Evolutionary conservation across 148 eudicot genomes (phyloP).

Genomic region (Rhododendron henanense): DNA sequence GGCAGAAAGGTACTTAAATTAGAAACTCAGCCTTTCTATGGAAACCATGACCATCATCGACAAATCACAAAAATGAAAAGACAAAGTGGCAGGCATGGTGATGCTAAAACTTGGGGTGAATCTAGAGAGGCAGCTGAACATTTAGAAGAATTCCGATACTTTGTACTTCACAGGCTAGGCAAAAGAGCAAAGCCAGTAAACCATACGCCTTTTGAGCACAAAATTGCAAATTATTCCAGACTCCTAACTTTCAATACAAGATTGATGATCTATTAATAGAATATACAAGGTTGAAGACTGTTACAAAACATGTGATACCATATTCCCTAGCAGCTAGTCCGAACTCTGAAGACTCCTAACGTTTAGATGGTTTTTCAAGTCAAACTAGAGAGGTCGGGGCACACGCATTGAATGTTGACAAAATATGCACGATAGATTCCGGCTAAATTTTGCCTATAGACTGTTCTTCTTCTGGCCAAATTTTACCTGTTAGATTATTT

Average conservation of each 20-base stretch:
- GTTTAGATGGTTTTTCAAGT: background rate
- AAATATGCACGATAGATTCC: too few relatives aligned
- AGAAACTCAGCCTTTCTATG: background rate
- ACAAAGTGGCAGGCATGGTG: background rate
- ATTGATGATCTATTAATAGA: background rate
- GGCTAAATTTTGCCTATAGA: too few relatives aligned
- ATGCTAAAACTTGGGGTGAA: background rate
- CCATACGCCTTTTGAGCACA: background rate
- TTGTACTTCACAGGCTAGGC: background rate
- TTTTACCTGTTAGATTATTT: too few relatives aligned
- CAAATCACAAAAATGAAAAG: background rate
- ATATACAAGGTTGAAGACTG: background rate
- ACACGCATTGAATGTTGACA: too few relatives aligned
- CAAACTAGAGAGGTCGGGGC: background rate
- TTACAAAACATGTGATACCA: background rate
- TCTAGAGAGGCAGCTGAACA: background rate
- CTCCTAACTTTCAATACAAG: background rate
- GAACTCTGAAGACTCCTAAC: background rate
- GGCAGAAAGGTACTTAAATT: slow-evolving; percentile 12
- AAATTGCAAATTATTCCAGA: background rate
- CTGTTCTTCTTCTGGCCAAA: too few relatives aligned
- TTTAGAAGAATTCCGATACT: background rate
- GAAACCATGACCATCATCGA: background rate
- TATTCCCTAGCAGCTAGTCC: background rate
- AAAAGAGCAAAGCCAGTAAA: background rate